Base-by-base conservation (phyloP, 164 flowering plant species). In the Amborella trichopoda region DNA sequence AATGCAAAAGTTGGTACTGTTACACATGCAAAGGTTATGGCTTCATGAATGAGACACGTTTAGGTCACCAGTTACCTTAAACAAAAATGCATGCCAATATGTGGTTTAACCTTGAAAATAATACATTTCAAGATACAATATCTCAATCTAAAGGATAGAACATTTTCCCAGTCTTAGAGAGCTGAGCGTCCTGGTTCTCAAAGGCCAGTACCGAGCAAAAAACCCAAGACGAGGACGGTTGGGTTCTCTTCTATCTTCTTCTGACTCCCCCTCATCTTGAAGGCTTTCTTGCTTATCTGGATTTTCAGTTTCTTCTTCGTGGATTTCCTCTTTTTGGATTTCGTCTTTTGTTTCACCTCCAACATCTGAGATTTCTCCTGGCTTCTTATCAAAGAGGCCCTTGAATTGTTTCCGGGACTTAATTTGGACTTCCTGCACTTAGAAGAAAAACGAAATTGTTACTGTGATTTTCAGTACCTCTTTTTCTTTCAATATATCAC, bases 331-430 rank as follows among this genome's bases (percentile, higher is more conserved):
- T 32, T 6, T 37, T 6, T 14, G 9, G 41, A n/a, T 14, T 9
- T 70, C 59, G 26, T 28, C 74, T 24, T 3, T 54, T 1, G 9
- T 18, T 22, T 63, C 68, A 23, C 37, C 62, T 43, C 55, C 73
- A 46, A 48, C 87, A 2, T 82, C 94, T 0, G 99, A 52, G 63
- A 93, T 87, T 58, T 88, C 99, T 40, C 96, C 99, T 2, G 99
- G 96, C 47, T 80, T 84, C 75, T 93, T 93, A 71, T 93, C 95
- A 50, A 93, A 93, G 6, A 93, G 67, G 27, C 99, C 99, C 67
- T 88, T 87, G 50, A 93, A 93, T 54, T 93, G 96, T 53, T 65
- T 73, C 50, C 78, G 65, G 9, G 75, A 91, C 66, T 72, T 82
- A 64, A 36, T 74, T 54, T 82, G 77, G 20, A 70, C 75, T 61